phyloP scores from a whole-genome alignment of 1,139 yeast genomes.

The Yamadazyma dushanensis region DNA sequence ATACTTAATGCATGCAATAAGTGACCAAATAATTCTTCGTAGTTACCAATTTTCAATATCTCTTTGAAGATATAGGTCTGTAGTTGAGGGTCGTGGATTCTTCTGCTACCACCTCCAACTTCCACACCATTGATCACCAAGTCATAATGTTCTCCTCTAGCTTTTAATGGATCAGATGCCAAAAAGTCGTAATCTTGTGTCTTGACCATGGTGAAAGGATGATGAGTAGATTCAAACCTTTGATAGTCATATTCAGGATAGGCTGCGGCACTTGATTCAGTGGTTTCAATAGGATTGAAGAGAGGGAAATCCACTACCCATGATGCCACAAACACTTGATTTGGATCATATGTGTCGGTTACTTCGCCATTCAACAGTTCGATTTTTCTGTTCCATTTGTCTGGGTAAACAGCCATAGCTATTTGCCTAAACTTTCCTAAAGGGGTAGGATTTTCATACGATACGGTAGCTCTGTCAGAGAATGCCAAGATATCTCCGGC shows the following conservation, averaged over 20 bases:
- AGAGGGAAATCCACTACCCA: slow-evolving; percentile 95
- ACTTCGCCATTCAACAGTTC: slow-evolving; percentile 19
- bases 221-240: slow-evolving; percentile 75
- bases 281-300: slow-evolving; percentile 67
- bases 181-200: slow-evolving; percentile 63
- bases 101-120: slow-evolving; percentile 95
- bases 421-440: slow-evolving; percentile 82
- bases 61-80: slow-evolving; percentile 69
- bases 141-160: slow-evolving; percentile 93
- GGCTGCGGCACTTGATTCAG: slow-evolving; percentile 21
- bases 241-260: slow-evolving; percentile 63
- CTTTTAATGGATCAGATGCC: slow-evolving; percentile 56
- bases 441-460: slow-evolving; percentile 95
- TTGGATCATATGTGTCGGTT: slow-evolving; percentile 18
- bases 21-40: slow-evolving; percentile 79
- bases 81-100: slow-evolving; percentile 82
- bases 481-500: slow-evolving; percentile 78
- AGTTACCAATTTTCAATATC: slow-evolving; percentile 54
- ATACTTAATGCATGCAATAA: slow-evolving; percentile 74
- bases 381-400: slow-evolving; percentile 48
- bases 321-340: slow-evolving; percentile 56
- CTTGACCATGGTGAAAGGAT: slow-evolving; percentile 93
- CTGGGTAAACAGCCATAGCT: slow-evolving; percentile 56
- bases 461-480: slow-evolving; percentile 60
- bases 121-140: slow-evolving; percentile 93